A percentile compares a stretch with the other conserved stretches of the same genome.
phyloP scores from a whole-genome alignment of 2,329 filamentous ascomycete genomes.

The Diplodia seriata region DNA sequence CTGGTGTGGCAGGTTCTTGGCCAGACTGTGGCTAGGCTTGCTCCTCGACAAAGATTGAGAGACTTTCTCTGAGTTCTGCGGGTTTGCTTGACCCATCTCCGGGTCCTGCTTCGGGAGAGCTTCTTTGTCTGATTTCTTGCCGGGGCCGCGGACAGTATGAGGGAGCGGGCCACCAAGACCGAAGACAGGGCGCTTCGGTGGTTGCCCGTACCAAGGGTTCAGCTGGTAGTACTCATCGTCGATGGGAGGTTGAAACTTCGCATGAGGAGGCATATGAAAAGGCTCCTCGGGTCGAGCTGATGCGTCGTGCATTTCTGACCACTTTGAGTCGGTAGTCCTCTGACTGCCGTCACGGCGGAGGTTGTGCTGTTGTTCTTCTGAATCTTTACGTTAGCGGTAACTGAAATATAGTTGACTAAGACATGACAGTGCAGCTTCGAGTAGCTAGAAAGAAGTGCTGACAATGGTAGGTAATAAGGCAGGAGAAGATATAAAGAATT shows the following conservation, averaged over 20 bases:
- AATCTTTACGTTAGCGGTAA: background rate
- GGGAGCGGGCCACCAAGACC: slow-evolving; percentile 25
- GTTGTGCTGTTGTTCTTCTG: background rate
- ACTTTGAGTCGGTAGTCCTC: background rate
- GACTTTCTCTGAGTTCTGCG: background rate
- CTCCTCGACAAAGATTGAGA: background rate
- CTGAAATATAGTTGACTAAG: too few relatives aligned
- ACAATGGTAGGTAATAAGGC: too few relatives aligned
- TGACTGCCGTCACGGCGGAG: slow-evolving; percentile 16
- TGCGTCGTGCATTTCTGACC: slow-evolving; percentile 2
- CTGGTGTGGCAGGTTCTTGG: background rate
- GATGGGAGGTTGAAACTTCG: slow-evolving; percentile 1
- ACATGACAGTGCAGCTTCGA: background rate
- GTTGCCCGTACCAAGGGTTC: slow-evolving; percentile 27
- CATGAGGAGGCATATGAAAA: background rate
- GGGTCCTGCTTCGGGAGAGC: slow-evolving; percentile 1
- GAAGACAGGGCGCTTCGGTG: slow-evolving; percentile 17
- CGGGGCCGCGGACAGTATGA: slow-evolving; percentile 6
- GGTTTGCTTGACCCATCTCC: slow-evolving; percentile 8
- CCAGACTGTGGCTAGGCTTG: background rate
- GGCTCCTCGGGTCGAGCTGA: slow-evolving; percentile 10
- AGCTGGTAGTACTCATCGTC: slow-evolving; percentile 22
- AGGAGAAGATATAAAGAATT: too few relatives aligned
- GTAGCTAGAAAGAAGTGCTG: too few relatives aligned
- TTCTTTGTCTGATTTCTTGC: background rate